Base-by-base conservation (phyloP, 306 rosid species). In the Trifolium dubium region DNA sequence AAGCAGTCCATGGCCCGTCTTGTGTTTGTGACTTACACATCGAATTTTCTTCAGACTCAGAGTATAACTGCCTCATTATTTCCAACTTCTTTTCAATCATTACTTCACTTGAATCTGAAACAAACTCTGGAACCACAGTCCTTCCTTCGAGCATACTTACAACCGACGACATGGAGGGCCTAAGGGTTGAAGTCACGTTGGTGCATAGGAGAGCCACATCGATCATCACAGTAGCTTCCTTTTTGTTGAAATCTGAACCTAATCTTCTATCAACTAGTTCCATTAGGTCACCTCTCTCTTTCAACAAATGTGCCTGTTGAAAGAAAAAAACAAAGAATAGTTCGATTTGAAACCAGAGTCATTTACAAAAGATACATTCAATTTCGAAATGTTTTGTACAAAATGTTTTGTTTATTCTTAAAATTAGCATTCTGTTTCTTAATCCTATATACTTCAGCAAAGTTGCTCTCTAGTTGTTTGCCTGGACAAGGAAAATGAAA, bases 181-280 rank as follows among this genome's bases (percentile, higher is more conserved):
- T 78, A 4, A 54, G 67, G 0, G 64, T 49, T 63, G 80, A 23
- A 32, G 77, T 34, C 8, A 2, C 10, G 47, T 74, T 82, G 69
- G 83, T 78, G 71, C 86, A 78, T 39, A 82, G 6, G 5, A 82
- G 83, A 78, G 74, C 83, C 30, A 82, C 83, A n/a, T 73, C 58
- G 18, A 82, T 78, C 74, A 78, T 31, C 77, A 62, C 64, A 66
- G 68, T 68, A 54, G 1, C 82, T 39, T 73, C 77, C 2, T 82
- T 66, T 55, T 77, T 23, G 41, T 77, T 63, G 79, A 77, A 61
- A 19, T 72, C 19, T 63, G 34, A 34, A 39, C 83, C 80, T 31
- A 82, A 69, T 12, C 80, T 73, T 54, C 10, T 2, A 53, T 82
- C 85, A 28, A 82, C 74, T 37, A 78, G 61, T 37, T 82, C 83